phyloP scores from a whole-genome alignment of 371 early-diverging fungal genomes.

The Mortierella sp. region DNA sequence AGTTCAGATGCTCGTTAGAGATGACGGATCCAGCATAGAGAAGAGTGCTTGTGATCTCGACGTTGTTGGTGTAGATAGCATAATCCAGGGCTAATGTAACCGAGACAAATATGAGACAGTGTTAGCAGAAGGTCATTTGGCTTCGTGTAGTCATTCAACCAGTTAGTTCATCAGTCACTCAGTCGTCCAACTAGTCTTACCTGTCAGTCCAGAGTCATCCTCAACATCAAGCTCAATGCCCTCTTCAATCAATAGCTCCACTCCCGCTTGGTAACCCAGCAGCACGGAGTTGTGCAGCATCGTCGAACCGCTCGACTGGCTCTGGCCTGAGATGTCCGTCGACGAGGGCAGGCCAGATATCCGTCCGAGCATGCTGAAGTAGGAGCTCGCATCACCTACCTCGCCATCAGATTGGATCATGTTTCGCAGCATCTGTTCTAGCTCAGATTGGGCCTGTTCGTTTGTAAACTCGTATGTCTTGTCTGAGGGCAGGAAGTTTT shows the following conservation, averaged over 20 bases:
- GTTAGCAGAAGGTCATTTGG: too few species aligned
- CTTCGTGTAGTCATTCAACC: too few species aligned
- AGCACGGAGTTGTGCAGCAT: conserved; percentile 52
- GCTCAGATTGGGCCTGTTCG: conserved; percentile 46
- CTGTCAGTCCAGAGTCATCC: conserved; percentile 49
- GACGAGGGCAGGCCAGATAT: conserved; percentile 39
- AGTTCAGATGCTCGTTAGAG: conserved; percentile 37
- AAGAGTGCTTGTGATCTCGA: conserved; percentile 39
- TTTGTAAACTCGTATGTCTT: conserved; percentile 51
- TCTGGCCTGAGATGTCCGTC: conserved; percentile 45
- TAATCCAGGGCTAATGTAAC: conserved; percentile 38
- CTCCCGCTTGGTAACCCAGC: conserved; percentile 43
- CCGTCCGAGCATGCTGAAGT: conserved; percentile 32
- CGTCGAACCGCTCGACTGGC: conserved; percentile 46
- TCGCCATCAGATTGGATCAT: conserved; percentile 43
- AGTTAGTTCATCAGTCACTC: too few species aligned
- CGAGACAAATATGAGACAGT: neutral
- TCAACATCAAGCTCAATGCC: conserved; percentile 51
- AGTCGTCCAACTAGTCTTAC: conserved; percentile 15
- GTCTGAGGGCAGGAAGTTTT: conserved; percentile 35
- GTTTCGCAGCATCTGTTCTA: conserved; percentile 49
- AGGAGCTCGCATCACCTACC: conserved; percentile 27
- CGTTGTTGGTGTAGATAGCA: conserved; percentile 48
- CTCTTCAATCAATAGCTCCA: conserved; percentile 46
- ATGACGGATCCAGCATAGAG: conserved; percentile 45